Conservation (phyloP, 2,329 filamentous ascomycete species). For the Aspergillus costaricaensis region DNA sequence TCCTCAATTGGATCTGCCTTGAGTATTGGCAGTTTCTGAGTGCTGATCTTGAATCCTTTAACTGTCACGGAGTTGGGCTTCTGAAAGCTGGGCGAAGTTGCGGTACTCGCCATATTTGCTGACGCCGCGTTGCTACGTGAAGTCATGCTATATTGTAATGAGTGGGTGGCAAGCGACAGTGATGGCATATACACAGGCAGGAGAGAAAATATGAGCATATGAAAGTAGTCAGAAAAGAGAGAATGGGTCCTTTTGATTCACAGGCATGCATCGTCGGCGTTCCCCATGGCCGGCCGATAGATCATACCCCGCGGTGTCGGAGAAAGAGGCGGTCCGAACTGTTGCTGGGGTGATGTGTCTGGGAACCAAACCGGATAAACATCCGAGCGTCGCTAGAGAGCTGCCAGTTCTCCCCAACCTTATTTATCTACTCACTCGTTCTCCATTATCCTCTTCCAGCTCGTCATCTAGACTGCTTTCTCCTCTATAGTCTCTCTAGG, state of each 20-base stretch:
- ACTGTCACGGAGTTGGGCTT: constrained; percentile 61
- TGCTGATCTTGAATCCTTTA: constrained; percentile 71
- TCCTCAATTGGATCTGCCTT: constrained; percentile 87
- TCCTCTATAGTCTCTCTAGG: background rate
- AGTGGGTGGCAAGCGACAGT: background rate
- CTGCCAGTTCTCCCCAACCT: constrained; percentile 15
- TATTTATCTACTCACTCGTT: constrained; percentile 6
- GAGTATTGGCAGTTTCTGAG: constrained; percentile 90
- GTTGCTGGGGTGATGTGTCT: constrained; percentile 31
- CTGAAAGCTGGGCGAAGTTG: constrained; percentile 50
- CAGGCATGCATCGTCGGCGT: background rate
- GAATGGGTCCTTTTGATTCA: background rate
- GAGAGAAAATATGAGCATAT: background rate
- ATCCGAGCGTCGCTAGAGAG: constrained; percentile 11
- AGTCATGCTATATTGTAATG: constrained; percentile 16
- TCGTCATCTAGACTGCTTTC: background rate
- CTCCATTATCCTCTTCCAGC: constrained; percentile 10
- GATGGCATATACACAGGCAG: background rate
- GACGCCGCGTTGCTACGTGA: constrained; percentile 11
- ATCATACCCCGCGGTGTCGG: constrained; percentile 33
- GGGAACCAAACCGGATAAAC: constrained; percentile 19
- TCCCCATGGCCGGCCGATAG: background rate
- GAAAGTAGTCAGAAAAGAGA: background rate
- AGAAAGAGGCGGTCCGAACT: constrained; percentile 35
- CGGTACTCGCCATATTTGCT: constrained; percentile 48